phyloP scores from a whole-genome alignment of 2,329 filamentous ascomycete species.

The Aaosphaeria arxii region DNA sequence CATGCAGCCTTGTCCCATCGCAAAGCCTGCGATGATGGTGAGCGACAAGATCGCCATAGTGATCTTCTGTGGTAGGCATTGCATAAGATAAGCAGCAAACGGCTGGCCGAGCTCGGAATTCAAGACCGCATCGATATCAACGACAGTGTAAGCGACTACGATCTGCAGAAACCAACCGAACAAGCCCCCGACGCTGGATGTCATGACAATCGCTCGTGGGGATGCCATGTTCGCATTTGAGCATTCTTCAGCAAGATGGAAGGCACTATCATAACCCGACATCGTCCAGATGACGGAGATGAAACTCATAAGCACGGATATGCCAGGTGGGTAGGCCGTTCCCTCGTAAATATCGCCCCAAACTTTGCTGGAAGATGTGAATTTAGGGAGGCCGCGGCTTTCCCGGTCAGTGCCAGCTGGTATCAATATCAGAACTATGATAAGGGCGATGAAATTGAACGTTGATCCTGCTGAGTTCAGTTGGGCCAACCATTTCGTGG shows the following conservation, averaged over 20 bases:
- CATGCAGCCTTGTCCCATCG: conserved; percentile 73
- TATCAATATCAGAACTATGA: conserved; percentile 67
- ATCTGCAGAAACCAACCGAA: conserved; percentile 73
- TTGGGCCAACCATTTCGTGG: conserved; percentile 66
- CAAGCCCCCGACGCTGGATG: conserved; percentile 62
- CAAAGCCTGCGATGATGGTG: conserved; percentile 68
- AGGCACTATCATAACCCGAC: conserved; percentile 65
- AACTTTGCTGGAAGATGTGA: conserved; percentile 56
- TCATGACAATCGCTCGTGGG: conserved; percentile 69
- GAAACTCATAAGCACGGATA: conserved; percentile 70
- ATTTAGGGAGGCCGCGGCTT: conserved; percentile 55
- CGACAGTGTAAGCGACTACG: conserved; percentile 69
- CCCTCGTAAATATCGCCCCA: conserved; percentile 65
- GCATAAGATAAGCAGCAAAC: conserved; percentile 67
- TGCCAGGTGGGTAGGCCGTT: conserved; percentile 65
- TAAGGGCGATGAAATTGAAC: conserved; percentile 66
- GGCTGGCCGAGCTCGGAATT: conserved; percentile 64
- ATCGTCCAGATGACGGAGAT: conserved; percentile 69
- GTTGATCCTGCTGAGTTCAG: conserved; percentile 69
- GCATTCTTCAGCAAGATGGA: conserved; percentile 74
- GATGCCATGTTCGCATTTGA: conserved; percentile 69
- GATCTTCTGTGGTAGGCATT: conserved; percentile 59
- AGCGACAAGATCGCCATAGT: conserved; percentile 62
- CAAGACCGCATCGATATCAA: conserved; percentile 59
- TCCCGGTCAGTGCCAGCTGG: conserved; percentile 56